Percentiles rank a stretch among this genome's conserved stretches.
These are phyloP conservation scores for Labyrinthula sp. DNA, from an alignment of 352 stramenopile genomes.

Conservation along the genomic window DNA sequence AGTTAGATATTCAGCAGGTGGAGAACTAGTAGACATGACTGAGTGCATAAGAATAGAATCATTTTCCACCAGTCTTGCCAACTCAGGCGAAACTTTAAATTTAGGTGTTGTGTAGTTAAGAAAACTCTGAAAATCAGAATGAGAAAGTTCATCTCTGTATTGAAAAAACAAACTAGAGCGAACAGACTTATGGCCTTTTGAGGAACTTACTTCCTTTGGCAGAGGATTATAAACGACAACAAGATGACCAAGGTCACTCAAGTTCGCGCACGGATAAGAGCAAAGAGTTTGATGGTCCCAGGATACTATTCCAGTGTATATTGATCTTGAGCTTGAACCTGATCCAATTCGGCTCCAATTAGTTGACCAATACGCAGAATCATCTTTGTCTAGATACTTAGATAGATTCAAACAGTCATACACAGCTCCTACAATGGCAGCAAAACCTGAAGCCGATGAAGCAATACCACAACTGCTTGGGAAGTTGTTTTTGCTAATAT, in stretches of 20 bases:
- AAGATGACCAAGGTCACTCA: slow-evolving; percentile 58
- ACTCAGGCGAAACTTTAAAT: no score
- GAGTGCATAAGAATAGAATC: slow-evolving; percentile 96
- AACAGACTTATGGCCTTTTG: slow-evolving; percentile 80
- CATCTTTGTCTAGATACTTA: no score
- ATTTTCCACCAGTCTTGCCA: slow-evolving; percentile 85
- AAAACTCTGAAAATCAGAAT: slow-evolving; percentile 77
- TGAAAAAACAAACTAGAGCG: slow-evolving; percentile 65
- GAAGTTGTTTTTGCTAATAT: slow-evolving; percentile 90
- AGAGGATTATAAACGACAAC: slow-evolving; percentile 83
- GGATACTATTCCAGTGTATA: slow-evolving; percentile 86
- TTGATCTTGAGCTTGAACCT: slow-evolving; percentile 74
- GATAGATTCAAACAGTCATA: slow-evolving; percentile 59
- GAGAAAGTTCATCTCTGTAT: slow-evolving; percentile 56
- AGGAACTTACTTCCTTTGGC: slow-evolving; percentile 88
- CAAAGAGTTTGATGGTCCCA: slow-evolving; percentile 67
- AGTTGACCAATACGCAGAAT: slow-evolving; percentile 62
- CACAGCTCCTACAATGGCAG: slow-evolving; percentile 65
- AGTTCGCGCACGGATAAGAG: slow-evolving; percentile 32
- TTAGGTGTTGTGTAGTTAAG: no score
- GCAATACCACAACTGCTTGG: slow-evolving; percentile 87
- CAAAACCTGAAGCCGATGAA: slow-evolving; percentile 86
- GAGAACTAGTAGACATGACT: slow-evolving; percentile 86
- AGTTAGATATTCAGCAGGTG: slow-evolving; percentile 97
- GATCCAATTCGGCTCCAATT: slow-evolving; percentile 77